Base-by-base conservation (phyloP, 2,329 filamentous ascomycete species). In the Botryosphaeria agaves region DNA sequence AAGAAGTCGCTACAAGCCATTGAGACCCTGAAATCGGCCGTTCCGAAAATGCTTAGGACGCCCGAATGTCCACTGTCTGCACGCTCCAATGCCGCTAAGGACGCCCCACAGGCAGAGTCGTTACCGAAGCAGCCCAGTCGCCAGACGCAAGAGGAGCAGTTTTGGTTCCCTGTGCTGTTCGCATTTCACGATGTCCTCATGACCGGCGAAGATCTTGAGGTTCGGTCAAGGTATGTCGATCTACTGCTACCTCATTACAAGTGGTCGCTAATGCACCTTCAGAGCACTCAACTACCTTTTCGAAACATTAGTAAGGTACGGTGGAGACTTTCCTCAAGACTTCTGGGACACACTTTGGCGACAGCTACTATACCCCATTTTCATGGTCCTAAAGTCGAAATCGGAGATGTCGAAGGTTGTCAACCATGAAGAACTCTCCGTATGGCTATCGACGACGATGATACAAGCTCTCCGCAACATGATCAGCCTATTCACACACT, bases 321-420 rank as follows among this genome's bases (percentile, higher is more conserved):
- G 91, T 20, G 80, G 82, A 12, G 80, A 83, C 41, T 99, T 94
- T 45, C 84, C 87, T 3, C 64, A 76, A 1, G 83, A 93, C 32
- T 99, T 99, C 51, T 99, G 89, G 89, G 89, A 99, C 51, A 93
- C 89, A 12, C 67, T 99, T 1, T 98, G 89, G 85, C 73, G 87
- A 29, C 89, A 99, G 51, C 71, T 98, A 35, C 68, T 99, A 1
- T 95, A 93, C 43, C 91, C 89, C 1, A 99, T 98, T 41, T 99
- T 99, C 58, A 85, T 95, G 68, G 91, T 98, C 2, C 59, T 99
- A 26, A 84, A 92, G 41, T 94, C 89, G 12, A 83, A 89, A 39
- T 91, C 87, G 0, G 89, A 98, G 51, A 91, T 95, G 78, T 77
- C 77, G 16, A 94, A 94, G 47, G 85, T 87, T 9, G 69, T 87